Evolutionary conservation across 2,329 filamentous ascomycete genomes (phyloP).

Genomic region (Celoporthe dispersa): DNA sequence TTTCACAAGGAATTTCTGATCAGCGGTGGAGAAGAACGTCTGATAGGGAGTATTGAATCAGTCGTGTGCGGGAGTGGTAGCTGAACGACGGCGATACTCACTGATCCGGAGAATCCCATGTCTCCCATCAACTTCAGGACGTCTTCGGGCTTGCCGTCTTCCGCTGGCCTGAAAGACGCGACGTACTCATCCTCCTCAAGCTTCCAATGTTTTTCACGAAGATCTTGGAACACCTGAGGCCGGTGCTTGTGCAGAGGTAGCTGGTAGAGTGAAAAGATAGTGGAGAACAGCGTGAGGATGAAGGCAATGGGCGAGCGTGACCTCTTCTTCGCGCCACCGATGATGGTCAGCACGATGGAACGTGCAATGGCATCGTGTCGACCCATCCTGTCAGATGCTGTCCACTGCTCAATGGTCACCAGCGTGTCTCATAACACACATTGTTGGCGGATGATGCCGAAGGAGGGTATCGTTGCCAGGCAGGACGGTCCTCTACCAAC

Average conservation of each 20-base stretch:
- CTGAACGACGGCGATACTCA: slow-evolving; percentile 34
- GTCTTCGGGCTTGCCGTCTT: slow-evolving; percentile 49
- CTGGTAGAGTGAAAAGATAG: slow-evolving; percentile 58
- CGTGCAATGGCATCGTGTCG: slow-evolving; percentile 42
- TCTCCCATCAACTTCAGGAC: slow-evolving; percentile 64
- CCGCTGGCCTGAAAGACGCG: slow-evolving; percentile 45
- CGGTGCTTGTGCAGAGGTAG: slow-evolving; percentile 52
- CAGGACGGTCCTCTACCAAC: no score
- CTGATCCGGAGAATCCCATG: slow-evolving; percentile 74
- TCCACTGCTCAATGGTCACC: no score
- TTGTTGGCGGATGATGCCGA: not conserved
- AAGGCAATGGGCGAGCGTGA: slow-evolving; percentile 42
- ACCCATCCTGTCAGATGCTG: slow-evolving; percentile 33
- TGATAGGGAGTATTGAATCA: slow-evolving; percentile 32
- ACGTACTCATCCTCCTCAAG: slow-evolving; percentile 45
- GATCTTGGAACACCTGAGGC: slow-evolving; percentile 52
- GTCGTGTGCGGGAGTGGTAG: not conserved
- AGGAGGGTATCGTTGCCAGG: not conserved
- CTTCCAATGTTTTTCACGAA: slow-evolving; percentile 49
- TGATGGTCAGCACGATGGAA: slow-evolving; percentile 48
- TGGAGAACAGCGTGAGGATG: slow-evolving; percentile 47
- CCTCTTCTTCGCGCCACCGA: slow-evolving; percentile 37
- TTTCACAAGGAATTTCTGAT: slow-evolving; percentile 73
- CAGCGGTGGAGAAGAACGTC: slow-evolving; percentile 72
- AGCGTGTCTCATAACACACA: slow-evolving; percentile 8